phyloP scores from a whole-genome alignment of 768 basidiomycete species.

The Suillus plorans region DNA sequence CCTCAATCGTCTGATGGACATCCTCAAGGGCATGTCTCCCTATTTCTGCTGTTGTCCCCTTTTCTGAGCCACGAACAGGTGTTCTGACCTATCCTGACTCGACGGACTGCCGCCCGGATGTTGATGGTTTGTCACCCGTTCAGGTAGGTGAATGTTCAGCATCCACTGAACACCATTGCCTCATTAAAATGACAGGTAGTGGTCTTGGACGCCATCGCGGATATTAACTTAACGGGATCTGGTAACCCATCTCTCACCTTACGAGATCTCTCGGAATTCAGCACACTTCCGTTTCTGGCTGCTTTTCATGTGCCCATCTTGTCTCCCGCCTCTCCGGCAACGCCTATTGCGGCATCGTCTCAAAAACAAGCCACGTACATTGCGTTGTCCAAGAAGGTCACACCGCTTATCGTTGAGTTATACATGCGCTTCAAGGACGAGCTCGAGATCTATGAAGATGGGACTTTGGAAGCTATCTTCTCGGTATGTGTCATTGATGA shows the following conservation, averaged over 20 bases:
- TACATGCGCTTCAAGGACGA: conserved; percentile 57
- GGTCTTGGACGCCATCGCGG: conserved; percentile 67
- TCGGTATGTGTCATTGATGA: conserved; percentile 47
- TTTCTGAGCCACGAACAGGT: conserved; percentile 37
- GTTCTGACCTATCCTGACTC: conserved; percentile 79
- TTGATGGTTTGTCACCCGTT: conserved; percentile 77
- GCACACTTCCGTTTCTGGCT: conserved; percentile 83
- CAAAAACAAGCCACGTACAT: conserved; percentile 83
- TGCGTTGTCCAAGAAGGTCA: conserved; percentile 81
- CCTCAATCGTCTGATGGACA: conserved; percentile 66
- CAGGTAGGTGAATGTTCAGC: conserved; percentile 48
- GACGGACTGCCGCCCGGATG: conserved; percentile 85
- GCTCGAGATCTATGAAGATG: conserved; percentile 49
- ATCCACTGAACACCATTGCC: neutral
- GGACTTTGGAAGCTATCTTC: conserved; percentile 78
- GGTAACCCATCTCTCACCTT: conserved; percentile 75
- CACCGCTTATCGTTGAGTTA: conserved; percentile 81
- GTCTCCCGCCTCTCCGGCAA: conserved; percentile 13
- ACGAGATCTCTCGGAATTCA: conserved; percentile 80
- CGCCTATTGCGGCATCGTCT: conserved; percentile 20
- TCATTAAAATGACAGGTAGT: conserved; percentile 46
- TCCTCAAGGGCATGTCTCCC: conserved; percentile 61
- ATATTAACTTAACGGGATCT: conserved; percentile 60
- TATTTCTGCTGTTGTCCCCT: neutral
- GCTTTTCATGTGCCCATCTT: conserved; percentile 51